Percentiles rank a stretch among this genome's conserved stretches.
Evolutionary conservation across 306 rosid genomes (phyloP).

Genomic region (Amphicarpaea edgeworthii): DNA sequence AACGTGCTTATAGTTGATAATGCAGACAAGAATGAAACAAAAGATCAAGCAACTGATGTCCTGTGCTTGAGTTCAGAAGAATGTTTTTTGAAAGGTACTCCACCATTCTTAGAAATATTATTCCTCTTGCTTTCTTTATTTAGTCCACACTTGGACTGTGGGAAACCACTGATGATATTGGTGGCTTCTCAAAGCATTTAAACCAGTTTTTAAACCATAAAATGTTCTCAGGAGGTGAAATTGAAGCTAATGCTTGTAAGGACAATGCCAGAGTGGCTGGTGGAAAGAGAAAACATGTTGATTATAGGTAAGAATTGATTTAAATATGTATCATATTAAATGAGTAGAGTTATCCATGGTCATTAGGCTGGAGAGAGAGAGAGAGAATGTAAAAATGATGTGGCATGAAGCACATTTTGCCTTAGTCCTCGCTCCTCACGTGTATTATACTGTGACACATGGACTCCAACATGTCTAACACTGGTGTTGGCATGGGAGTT

Average conservation of each 20-base stretch:
- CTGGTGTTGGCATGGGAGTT: not conserved
- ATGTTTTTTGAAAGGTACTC: slow-evolving; percentile 54
- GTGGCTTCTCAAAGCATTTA: slow-evolving; percentile 25
- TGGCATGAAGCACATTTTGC: slow-evolving; percentile 13
- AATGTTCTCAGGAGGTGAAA: slow-evolving; percentile 64
- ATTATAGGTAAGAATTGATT: slow-evolving; percentile 66
- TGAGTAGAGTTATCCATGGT: slow-evolving; percentile 10
- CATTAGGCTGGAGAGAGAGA: not conserved
- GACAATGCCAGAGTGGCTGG: slow-evolving; percentile 55
- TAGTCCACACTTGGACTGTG: slow-evolving; percentile 21
- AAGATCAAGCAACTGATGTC: slow-evolving; percentile 56
- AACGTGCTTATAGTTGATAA: slow-evolving; percentile 59
- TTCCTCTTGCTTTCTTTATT: slow-evolving; percentile 35
- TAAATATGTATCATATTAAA: slow-evolving; percentile 30
- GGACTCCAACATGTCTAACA: not conserved
- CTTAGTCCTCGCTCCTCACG: not conserved
- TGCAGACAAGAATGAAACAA: slow-evolving; percentile 47
- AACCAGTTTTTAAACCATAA: slow-evolving; percentile 29
- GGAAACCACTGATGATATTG: slow-evolving; percentile 37
- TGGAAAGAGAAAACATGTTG: slow-evolving; percentile 72
- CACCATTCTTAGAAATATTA: slow-evolving; percentile 42
- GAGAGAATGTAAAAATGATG: slow-evolving; percentile 22
- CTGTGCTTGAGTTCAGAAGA: slow-evolving; percentile 51
- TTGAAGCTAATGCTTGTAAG: slow-evolving; percentile 51
- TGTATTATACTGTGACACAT: not conserved